A percentile compares a stretch with the other conserved stretches of the same genome.
phyloP scores from a whole-genome alignment of 1,139 yeast genomes.

The Geotrichum macrosporum region DNA sequence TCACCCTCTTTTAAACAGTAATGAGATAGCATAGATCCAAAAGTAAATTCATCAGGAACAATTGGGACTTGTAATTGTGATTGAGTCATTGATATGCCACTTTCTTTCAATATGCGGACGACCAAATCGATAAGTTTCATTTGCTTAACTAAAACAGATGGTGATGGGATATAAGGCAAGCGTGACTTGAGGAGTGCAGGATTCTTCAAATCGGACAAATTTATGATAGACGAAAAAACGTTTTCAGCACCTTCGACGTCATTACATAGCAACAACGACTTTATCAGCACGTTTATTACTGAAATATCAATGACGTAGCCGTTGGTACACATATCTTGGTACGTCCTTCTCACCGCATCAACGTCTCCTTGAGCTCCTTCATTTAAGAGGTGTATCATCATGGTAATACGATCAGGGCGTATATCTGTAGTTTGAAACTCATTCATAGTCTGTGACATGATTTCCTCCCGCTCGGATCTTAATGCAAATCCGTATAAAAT shows the following conservation, averaged over 20 bases:
- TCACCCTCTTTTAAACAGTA: constrained; percentile 13
- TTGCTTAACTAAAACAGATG: constrained; percentile 7
- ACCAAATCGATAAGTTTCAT: constrained; percentile 16
- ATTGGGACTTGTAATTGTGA: constrained; percentile 6
- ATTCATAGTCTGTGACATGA: constrained; percentile 19
- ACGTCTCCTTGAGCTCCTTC: constrained; percentile 22
- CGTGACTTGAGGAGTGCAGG: background rate
- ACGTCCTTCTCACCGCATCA: constrained; percentile 22
- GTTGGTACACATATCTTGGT: constrained; percentile 17
- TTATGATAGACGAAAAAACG: constrained; percentile 10
- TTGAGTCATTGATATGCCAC: background rate
- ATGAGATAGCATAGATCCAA: constrained; percentile 16
- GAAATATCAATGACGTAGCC: constrained; percentile 23
- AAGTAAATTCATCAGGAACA: constrained; percentile 16
- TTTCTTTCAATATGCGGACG: constrained; percentile 8
- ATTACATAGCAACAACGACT: constrained; percentile 22
- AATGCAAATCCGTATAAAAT: constrained; percentile 24
- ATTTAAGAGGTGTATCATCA: constrained; percentile 24
- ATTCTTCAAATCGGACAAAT: background rate
- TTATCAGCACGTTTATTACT: constrained; percentile 22
- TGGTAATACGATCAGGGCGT: constrained; percentile 27
- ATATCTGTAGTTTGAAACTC: constrained; percentile 21
- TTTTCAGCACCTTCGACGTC: constrained; percentile 21
- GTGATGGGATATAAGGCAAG: constrained; percentile 1
- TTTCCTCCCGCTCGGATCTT: constrained; percentile 17